phyloP scores from a whole-genome alignment of 202 grass and related monocot genomes.

The Saccharum hybrid region DNA sequence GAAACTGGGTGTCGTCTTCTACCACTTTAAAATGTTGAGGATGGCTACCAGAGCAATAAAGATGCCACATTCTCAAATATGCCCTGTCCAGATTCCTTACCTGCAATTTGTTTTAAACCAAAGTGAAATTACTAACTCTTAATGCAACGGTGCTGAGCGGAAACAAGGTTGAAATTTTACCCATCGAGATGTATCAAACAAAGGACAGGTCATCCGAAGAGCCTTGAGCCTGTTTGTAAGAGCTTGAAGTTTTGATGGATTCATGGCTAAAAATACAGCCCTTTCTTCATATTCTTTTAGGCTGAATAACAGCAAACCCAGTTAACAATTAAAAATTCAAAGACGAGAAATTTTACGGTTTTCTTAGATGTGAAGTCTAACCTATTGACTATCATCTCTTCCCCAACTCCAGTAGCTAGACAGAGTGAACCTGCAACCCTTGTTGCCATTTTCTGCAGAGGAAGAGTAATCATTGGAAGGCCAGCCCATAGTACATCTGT shows the following conservation, averaged over 20 bases:
- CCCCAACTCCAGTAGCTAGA: slow-evolving; percentile 10
- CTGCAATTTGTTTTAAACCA: not conserved
- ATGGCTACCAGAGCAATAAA: slow-evolving; percentile 8
- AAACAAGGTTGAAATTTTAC: not conserved
- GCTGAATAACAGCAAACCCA: slow-evolving; percentile 4
- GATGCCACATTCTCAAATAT: slow-evolving; percentile 17
- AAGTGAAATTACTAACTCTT: not conserved
- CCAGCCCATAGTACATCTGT: slow-evolving; percentile 16
- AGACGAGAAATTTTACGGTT: not conserved
- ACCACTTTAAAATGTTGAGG: slow-evolving; percentile 26
- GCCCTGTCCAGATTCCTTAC: slow-evolving; percentile 20
- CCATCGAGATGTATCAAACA: slow-evolving; percentile 30
- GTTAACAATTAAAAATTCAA: not conserved
- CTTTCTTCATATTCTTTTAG: slow-evolving; percentile 13
- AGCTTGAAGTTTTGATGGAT: not conserved
- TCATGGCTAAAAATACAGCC: not conserved
- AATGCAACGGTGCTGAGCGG: not conserved
- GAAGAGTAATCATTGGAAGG: slow-evolving; percentile 20
- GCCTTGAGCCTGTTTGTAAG: slow-evolving; percentile 15
- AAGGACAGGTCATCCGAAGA: slow-evolving; percentile 20
- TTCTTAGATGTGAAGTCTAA: not conserved
- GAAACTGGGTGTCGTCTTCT: not conserved
- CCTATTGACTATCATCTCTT: slow-evolving; percentile 13
- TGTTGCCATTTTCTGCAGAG: slow-evolving; percentile 28
- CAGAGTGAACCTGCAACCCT: slow-evolving; percentile 27